Evolutionary conservation across 306 rosid species (phyloP).

Genomic region (Psophocarpus tetragonolobus): DNA sequence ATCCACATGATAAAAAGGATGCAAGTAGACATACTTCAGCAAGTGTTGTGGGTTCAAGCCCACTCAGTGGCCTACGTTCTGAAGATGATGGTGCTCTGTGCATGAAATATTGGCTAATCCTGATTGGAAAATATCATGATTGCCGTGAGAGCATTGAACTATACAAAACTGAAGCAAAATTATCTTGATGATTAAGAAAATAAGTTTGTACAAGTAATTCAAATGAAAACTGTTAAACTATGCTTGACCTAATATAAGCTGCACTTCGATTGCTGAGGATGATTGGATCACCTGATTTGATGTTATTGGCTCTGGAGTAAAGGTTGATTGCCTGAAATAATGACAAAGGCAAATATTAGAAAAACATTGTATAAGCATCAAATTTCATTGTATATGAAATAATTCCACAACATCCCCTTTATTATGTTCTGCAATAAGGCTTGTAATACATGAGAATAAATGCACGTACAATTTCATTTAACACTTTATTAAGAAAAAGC

Average conservation of each 20-base stretch:
- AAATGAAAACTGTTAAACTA: conserved; percentile 12
- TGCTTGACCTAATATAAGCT: conserved; percentile 78
- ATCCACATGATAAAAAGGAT: conserved; percentile 31
- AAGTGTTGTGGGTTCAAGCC: conserved; percentile 93
- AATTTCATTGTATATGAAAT: conserved; percentile 20
- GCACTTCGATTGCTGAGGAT: conserved; percentile 81
- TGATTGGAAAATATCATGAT: conserved; percentile 43
- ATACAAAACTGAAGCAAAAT: conserved; percentile 33
- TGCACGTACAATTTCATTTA: not conserved
- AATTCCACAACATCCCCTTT: conserved; percentile 25
- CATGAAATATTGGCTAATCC: conserved; percentile 74
- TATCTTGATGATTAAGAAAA: not conserved
- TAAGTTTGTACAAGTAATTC: not conserved
- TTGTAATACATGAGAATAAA: not conserved
- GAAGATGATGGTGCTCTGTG: conserved; percentile 75
- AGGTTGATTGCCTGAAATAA: conserved; percentile 71
- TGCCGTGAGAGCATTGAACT: conserved; percentile 24
- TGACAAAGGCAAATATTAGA: conserved; percentile 34
- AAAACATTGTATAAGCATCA: conserved; percentile 10
- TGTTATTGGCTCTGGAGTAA: conserved; percentile 82
- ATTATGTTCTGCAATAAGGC: not conserved
- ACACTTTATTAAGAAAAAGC: not conserved
- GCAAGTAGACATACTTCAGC: conserved; percentile 70
- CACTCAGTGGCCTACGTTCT: conserved; percentile 77
- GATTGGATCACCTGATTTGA: conserved; percentile 77